Evolutionary conservation across 164 flowering plant species (phyloP), one percentile per base, ranked within the genome.

Genomic region (Aristolochia californica): DNA sequence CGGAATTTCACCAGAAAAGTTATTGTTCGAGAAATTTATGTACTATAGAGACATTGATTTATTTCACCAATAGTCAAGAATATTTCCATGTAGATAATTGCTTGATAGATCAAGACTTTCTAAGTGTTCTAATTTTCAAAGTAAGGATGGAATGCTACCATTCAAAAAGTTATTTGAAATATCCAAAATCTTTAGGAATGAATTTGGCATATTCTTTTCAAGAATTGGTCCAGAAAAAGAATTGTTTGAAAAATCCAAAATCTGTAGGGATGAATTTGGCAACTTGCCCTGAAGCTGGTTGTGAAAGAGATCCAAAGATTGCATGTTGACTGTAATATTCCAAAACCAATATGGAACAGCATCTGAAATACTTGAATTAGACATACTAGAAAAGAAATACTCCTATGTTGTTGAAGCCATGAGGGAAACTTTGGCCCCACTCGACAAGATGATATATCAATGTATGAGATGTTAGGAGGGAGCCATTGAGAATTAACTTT

Each of bases 1-100:
- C 13, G 72, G 77, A 16, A 74, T 58, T 0, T 15, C 18, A 5
- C 76, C 73, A 4, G 67, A 60, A 7, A 65, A 48, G 13, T 50
- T 45, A 23, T 63, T 70, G 40, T 53, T 38, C 43, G 21, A 66
- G 44, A 52, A 73, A n/a, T 43, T 67, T 64, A 20, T 64, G 12
- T 1, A 60, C 23, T 2, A 7, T 5, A 34, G 40, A 7, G 7
- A 5, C 40, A 9, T 34, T 34, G 11, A 9, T 34, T 12, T 12
- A 9, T 34, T 34, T 34, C 10, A 9, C 40, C 40, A 34, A 34
- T 12, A 34, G 10, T 34, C 40, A 34, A 12, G 40, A 7, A 34
- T 7, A 34, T 34, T 34, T 9, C 40, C 40, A 34, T 34, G 40
- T 9, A 34, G 10, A 34, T 34, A 8, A 12, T 34, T 34, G 10